Percentiles rank a stretch among this genome's conserved stretches.
Evolutionary conservation across 1,284 basidiomycete genomes (phyloP).

Genomic region (Boletus mariae): DNA sequence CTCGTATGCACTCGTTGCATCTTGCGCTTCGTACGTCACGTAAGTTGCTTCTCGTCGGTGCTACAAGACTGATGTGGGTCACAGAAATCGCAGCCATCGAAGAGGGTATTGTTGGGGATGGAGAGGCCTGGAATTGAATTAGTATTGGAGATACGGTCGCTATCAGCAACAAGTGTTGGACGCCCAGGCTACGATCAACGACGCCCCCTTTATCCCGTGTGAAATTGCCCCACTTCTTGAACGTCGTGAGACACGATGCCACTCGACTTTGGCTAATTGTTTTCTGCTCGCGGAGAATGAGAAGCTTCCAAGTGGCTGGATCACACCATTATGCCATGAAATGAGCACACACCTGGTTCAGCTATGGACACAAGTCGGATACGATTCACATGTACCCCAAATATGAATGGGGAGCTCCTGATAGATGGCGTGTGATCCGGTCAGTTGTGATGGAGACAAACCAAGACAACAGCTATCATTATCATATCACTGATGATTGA

Average conservation of each 20-base stretch:
- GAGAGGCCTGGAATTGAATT: constrained; percentile 3
- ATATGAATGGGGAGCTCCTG: not conserved
- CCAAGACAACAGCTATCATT: not conserved
- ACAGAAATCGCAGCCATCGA: constrained; percentile 32
- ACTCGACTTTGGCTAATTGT: not conserved
- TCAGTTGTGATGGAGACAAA: constrained; percentile 1
- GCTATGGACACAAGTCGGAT: too few relatives aligned
- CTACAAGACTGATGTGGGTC: constrained; percentile 1
- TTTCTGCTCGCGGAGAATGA: not conserved
- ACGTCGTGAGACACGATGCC: not conserved
- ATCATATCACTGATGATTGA: not conserved
- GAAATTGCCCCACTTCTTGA: not conserved
- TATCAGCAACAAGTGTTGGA: not conserved
- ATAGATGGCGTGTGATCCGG: not conserved
- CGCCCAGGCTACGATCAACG: not conserved
- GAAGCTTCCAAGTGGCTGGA: not conserved
- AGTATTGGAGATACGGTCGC: not conserved
- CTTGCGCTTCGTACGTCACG: constrained; percentile 35
- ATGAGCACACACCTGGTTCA: not conserved
- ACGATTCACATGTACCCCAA: not conserved
- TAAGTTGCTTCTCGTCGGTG: not conserved
- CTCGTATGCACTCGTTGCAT: constrained; percentile 34
- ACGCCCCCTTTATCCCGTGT: not conserved
- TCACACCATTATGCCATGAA: not conserved
- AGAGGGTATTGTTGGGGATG: constrained; percentile 19